Percentiles rank a stretch among this genome's conserved stretches.
Conservation (phyloP, 148 eudicot species). For the Fagopyrum homotropicum region DNA sequence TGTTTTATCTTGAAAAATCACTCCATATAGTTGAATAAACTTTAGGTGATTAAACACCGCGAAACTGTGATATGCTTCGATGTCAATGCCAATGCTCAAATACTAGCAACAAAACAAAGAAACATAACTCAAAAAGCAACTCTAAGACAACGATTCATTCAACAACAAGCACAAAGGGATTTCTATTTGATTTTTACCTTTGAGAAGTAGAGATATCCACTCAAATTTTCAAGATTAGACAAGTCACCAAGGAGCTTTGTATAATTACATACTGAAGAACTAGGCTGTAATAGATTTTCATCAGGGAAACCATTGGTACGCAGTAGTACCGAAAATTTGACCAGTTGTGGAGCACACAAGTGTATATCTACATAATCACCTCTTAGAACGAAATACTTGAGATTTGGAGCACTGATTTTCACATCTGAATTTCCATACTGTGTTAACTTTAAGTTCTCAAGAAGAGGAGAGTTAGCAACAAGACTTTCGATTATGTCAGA, state of each 20-base stretch:
- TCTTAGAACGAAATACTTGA: constrained; percentile 45
- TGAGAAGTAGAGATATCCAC: constrained; percentile 54
- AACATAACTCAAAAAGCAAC: not conserved
- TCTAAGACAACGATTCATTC: too few relatives aligned
- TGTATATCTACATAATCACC: constrained; percentile 56
- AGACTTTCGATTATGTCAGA: constrained; percentile 46
- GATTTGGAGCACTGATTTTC: constrained; percentile 50
- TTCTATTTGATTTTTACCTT: constrained; percentile 36
- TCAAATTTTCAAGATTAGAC: constrained; percentile 48
- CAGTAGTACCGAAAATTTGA: constrained; percentile 38
- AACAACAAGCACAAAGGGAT: not conserved
- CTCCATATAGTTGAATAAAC: constrained; percentile 58
- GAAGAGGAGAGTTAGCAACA: constrained; percentile 49
- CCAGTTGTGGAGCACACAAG: constrained; percentile 42
- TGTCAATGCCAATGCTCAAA: constrained; percentile 75
- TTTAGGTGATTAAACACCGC: constrained; percentile 43
- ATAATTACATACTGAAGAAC: constrained; percentile 45
- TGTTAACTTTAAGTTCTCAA: constrained; percentile 23
- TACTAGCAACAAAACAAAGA: constrained; percentile 30
- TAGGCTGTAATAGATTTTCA: constrained; percentile 38
- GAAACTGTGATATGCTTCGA: constrained; percentile 34
- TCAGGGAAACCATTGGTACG: constrained; percentile 53
- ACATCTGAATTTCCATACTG: constrained; percentile 21
- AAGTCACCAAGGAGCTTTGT: constrained; percentile 59
- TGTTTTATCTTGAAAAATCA: constrained; percentile 70